Conservation (phyloP, 352 stramenopile genomes). For the Pythium volutum region DNA sequence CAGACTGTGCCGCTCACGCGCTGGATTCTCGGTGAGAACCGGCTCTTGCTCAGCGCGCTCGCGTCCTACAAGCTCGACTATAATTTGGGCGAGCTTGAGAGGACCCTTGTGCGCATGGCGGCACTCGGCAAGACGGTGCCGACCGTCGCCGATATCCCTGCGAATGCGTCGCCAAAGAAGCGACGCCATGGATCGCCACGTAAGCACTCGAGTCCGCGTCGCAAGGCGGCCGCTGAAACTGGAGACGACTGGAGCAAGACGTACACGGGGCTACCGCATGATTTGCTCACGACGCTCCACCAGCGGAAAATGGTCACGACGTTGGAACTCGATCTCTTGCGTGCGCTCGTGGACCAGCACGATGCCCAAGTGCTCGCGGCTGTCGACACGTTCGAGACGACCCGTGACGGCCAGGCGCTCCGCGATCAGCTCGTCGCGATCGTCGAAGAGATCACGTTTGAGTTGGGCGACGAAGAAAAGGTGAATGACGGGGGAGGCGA, state of each 20-base stretch:
- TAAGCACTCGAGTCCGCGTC: constrained; percentile 8
- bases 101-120: constrained; percentile 48
- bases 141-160: constrained; percentile 16
- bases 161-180: constrained; percentile 4
- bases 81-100: constrained; percentile 47
- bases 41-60: constrained; percentile 49
- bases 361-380: constrained; percentile 47
- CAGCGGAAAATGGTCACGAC: constrained; percentile 62
- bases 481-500: background rate
- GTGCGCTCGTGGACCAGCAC: constrained; percentile 54
- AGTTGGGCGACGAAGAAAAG: constrained; percentile 65
- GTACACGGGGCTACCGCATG: constrained; percentile 26
- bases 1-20: constrained; percentile 42
- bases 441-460: constrained; percentile 62
- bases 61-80: constrained; percentile 48
- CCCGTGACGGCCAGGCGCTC: constrained; percentile 29
- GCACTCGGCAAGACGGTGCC: constrained; percentile 25
- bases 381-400: constrained; percentile 40
- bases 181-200: constrained; percentile 9
- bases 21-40: constrained; percentile 47
- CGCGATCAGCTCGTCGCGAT: constrained; percentile 49
- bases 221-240: background rate
- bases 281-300: constrained; percentile 46
- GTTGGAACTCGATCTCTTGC: constrained; percentile 54
- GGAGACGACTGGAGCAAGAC: constrained; percentile 6